Base-by-base conservation (phyloP, 2,329 filamentous ascomycete species). In the Beauveria australis region DNA sequence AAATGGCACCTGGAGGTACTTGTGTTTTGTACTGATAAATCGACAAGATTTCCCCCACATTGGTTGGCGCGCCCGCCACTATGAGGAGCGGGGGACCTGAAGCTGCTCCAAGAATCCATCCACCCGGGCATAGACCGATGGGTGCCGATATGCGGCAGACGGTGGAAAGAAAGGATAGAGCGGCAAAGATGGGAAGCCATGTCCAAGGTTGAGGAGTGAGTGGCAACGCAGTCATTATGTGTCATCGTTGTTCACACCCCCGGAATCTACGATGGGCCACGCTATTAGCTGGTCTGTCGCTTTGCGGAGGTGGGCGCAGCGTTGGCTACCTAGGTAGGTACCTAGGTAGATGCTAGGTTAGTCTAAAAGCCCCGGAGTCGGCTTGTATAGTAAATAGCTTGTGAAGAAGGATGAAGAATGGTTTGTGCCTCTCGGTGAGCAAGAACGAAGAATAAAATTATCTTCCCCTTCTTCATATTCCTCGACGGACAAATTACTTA, bases 81-180 rank as follows among this genome's bases (percentile, higher is more conserved):
- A 14, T 5, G 33, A 14, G 33, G 10, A 33, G 19, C 19, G 33
- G 33, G 33, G 8, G 8, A 9, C 51, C n/a, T 24, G 49, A 26
- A 51, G 46, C 19, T 19, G 28, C 48, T 6, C 16, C 22, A 37
- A 55, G 37, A 44, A 44, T 60, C 59, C 59, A 41, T 60, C 51
- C 49, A 60, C 58, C 58, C 58, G 51, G 48, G 47, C 48, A 44
- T 19, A 46, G 52, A 51, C 59, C 59, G 59, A 61, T 51, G 59
- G 52, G 19, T 55, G 51, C 59, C 59, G 59, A 53, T 8, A 24
- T 24, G 40, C 33, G 26, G 37, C 51, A 53, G 47, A 52, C 8
- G 26, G 18, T 18, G 33, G 16, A 12, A 30, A 24, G 16, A n/a
- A 18, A 9, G 22, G n/a, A 30, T 46, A 18, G 51, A 43, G 41